Evolutionary conservation across 2,329 filamentous ascomycete genomes (phyloP).

Genomic region (Periglandula ipomoeae): DNA sequence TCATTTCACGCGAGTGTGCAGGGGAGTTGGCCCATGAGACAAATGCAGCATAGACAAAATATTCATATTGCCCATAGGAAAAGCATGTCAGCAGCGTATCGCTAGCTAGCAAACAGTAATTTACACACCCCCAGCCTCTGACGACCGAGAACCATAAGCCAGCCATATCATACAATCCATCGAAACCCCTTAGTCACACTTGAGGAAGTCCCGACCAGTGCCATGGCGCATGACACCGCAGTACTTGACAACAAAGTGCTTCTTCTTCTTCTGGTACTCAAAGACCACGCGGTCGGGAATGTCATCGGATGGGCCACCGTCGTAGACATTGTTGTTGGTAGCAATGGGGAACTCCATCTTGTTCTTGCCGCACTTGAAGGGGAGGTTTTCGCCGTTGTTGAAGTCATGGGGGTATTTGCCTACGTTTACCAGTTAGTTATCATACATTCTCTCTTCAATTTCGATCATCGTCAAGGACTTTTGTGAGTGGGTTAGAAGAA

Average conservation of each 20-base stretch:
- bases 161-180: background rate
- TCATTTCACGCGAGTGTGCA: too few species aligned
- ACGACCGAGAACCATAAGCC: background rate
- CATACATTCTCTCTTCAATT: too few species aligned
- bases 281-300: conserved; percentile 4
- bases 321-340: background rate
- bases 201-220: background rate
- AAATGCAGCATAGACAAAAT: too few species aligned
- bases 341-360: conserved; percentile 2
- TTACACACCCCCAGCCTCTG: background rate
- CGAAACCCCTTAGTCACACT: background rate
- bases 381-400: background rate
- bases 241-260: background rate
- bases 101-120: background rate
- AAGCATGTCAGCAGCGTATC: too few species aligned
- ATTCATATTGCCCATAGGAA: too few species aligned
- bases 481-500: too few species aligned
- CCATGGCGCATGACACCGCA: conserved; percentile 4
- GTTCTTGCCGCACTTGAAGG: background rate
- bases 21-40: too few species aligned
- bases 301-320: background rate
- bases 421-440: too few species aligned
- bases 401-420: background rate
- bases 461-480: too few species aligned
- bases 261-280: background rate